A percentile compares a stretch with the other conserved stretches of the same genome.
Evolutionary conservation across 495 filamentous ascomycete genomes (phyloP).

Genomic region (Penicilliopsis zonata): DNA sequence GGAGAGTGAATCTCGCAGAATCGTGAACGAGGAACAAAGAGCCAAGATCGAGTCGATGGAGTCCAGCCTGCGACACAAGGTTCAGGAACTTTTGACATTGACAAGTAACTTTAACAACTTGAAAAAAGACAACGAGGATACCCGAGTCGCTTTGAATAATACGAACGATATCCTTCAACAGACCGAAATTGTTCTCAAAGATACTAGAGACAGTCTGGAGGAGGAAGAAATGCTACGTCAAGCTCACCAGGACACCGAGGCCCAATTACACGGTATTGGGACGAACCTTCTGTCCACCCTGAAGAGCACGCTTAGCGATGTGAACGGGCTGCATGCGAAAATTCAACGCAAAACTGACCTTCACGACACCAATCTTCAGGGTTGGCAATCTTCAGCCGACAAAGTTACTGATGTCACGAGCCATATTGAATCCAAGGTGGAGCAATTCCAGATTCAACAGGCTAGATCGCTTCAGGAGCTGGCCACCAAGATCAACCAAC

Average conservation of each 20-base stretch:
- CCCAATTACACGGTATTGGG: constrained; percentile 57
- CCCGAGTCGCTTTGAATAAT: constrained; percentile 54
- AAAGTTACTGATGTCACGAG: constrained; percentile 64
- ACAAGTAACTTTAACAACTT: constrained; percentile 75
- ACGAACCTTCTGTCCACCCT: constrained; percentile 64
- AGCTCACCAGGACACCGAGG: constrained; percentile 80
- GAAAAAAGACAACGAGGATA: constrained; percentile 76
- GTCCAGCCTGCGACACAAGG: constrained; percentile 74
- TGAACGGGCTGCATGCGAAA: constrained; percentile 71
- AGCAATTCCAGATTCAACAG: constrained; percentile 57
- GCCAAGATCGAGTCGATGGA: constrained; percentile 92
- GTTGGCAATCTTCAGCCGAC: constrained; percentile 63
- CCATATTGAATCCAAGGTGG: constrained; percentile 60
- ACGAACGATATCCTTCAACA: constrained; percentile 73
- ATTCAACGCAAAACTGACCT: constrained; percentile 70
- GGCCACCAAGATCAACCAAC: constrained; percentile 55
- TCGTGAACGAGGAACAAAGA: constrained; percentile 81
- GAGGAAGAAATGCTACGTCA: constrained; percentile 71
- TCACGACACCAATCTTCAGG: constrained; percentile 63
- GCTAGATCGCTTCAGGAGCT: constrained; percentile 52
- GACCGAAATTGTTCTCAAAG: constrained; percentile 69
- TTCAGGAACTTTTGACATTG: constrained; percentile 76
- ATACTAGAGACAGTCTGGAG: constrained; percentile 59
- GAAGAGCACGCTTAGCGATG: constrained; percentile 62
- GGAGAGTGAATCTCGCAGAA: constrained; percentile 84